Percentiles rank a stretch among this genome's conserved stretches.
Conservation (phyloP, 2,329 filamentous ascomycete species). For the Calonectria fujianensis region DNA sequence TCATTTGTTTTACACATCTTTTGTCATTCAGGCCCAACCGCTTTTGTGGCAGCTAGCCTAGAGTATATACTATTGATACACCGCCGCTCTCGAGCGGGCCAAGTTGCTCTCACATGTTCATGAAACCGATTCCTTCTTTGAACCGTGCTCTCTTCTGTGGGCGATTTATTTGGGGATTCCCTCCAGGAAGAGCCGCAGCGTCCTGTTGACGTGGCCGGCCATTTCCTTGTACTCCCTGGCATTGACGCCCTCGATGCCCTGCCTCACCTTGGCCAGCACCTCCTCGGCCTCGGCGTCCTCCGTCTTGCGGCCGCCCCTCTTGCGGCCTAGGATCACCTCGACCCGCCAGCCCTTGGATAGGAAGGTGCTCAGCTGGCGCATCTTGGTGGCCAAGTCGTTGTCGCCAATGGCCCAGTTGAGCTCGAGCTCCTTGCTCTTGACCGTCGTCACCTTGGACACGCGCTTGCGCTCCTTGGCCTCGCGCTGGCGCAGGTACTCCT, state of each 20-base stretch:
- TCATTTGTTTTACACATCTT: slow-evolving; percentile 35
- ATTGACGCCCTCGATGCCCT: slow-evolving; percentile 58
- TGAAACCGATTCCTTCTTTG: slow-evolving; percentile 4
- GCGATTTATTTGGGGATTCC: slow-evolving; percentile 47
- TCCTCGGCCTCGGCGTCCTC: slow-evolving; percentile 77
- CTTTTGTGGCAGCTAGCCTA: slow-evolving; percentile 49
- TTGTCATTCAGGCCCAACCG: slow-evolving; percentile 42
- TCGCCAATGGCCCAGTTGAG: slow-evolving; percentile 89
- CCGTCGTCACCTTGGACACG: slow-evolving; percentile 63
- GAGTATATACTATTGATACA: slow-evolving; percentile 50
- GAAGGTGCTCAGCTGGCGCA: slow-evolving; percentile 81
- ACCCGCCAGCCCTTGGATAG: slow-evolving; percentile 84
- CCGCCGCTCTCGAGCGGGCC: neutral
- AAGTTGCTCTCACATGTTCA: neutral
- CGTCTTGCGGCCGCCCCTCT: slow-evolving; percentile 76
- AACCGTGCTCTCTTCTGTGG: too few relatives aligned
- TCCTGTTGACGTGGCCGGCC: slow-evolving; percentile 67
- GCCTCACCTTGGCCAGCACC: slow-evolving; percentile 68
- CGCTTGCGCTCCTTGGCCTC: slow-evolving; percentile 66
- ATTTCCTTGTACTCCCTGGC: slow-evolving; percentile 67
- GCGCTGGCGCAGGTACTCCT: slow-evolving; percentile 66
- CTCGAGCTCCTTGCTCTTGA: slow-evolving; percentile 84
- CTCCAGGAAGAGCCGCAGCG: slow-evolving; percentile 67
- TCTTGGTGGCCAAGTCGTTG: slow-evolving; percentile 83
- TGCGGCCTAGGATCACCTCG: slow-evolving; percentile 80